Evolutionary conservation across 441 rosid species (phyloP), one percentile per base, ranked within the genome.

Genomic region (Jatropha podagrica): DNA sequence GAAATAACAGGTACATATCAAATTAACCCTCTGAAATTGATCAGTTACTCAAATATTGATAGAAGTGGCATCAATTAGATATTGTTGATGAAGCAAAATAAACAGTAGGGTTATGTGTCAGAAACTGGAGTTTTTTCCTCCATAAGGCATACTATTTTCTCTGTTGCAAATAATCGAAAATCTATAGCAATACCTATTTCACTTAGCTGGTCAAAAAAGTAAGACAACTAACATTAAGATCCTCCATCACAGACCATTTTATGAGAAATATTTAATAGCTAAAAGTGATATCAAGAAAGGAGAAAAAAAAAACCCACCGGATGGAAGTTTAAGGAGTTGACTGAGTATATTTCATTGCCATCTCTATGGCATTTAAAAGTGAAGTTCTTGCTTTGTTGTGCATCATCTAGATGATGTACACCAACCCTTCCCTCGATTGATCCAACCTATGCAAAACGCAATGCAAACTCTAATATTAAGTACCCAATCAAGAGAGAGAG

Each of bases 341-440:
- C 97, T 2, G 99, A 90, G 79, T 90, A 96, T 70, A 94, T 91
- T 38, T 94, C 97, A 77, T 77, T 90, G 70, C 81, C 83, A 66
- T 96, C 98, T 74, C 97, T 86, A 81, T 96, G 99, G 86, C 99
- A 96, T 84, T 94, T 92, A 78, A 96, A 96, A 40, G 99, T 96
- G 78, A 94, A 96, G 82, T 96, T 94, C 79, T 90, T 96, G 67
- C 65, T 61, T 67, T 86, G 91, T 49, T 86, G 97, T 51, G 91
- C 76, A 67, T 96, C 99, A 82, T 96, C 99, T 80, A 96, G 88
- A 83, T 96, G 99, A 76, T 94, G 98, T 17, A 96, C 99, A 8
- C 98, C 98, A 75, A 94, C 98, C 79, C 98, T 85, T 46, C 99
- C 98, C 76, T 96, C 97, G 15, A 94, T 92, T 65, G 98, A 94